phyloP scores from a whole-genome alignment of 208 protist genomes.

The Naegleria lovaniensis region DNA sequence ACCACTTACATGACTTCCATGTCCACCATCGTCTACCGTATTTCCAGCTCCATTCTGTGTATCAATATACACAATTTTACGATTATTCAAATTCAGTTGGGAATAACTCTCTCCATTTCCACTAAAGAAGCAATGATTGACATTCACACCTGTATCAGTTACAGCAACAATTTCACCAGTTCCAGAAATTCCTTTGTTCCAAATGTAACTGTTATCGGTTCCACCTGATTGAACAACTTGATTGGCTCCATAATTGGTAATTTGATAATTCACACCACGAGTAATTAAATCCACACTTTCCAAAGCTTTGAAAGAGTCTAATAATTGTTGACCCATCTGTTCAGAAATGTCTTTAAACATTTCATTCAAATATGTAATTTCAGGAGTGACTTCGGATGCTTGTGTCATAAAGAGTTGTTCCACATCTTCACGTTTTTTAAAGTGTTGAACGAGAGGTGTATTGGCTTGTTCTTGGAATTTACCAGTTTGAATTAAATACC shows the following conservation, averaged over 20 bases:
- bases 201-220: not conserved
- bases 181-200: not conserved
- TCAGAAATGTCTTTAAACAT: not conserved
- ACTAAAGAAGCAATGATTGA: not conserved
- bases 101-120: not conserved
- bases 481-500: not conserved
- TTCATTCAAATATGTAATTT: not conserved
- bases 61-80: not conserved
- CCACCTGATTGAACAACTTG: not conserved
- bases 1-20: not conserved
- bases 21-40: not conserved
- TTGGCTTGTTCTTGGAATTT: not conserved
- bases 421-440: not conserved
- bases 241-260: not conserved
- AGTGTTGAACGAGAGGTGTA: not conserved
- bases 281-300: not conserved
- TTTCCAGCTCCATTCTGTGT: constrained; percentile 35
- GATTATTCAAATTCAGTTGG: not conserved
- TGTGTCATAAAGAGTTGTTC: not conserved
- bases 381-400: not conserved
- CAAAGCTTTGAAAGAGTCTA: not conserved
- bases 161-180: not conserved
- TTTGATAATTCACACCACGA: not conserved
- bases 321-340: not conserved
- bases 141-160: not conserved